phyloP scores from a whole-genome alignment of 805 yeast species.

The Candida railenensis region DNA sequence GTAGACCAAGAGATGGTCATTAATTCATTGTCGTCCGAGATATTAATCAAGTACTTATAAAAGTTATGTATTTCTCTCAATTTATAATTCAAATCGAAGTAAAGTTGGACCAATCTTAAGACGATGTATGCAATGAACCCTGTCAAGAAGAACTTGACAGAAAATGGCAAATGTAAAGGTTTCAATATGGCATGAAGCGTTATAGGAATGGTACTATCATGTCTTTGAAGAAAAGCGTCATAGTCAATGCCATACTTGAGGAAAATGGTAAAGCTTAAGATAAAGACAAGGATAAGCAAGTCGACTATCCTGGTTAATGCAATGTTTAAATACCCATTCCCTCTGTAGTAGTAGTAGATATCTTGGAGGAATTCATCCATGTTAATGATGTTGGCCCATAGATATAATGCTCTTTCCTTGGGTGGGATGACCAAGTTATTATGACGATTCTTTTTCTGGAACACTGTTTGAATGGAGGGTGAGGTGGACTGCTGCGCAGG shows the following conservation, averaged over 20 bases:
- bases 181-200: conserved; percentile 35
- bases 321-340: conserved; percentile 84
- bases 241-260: conserved; percentile 80
- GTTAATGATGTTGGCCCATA: conserved; percentile 95
- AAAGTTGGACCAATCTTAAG: conserved; percentile 53
- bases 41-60: conserved; percentile 66
- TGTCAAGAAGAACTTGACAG: conserved; percentile 61
- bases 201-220: conserved; percentile 20
- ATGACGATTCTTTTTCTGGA: conserved; percentile 10
- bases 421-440: conserved; percentile 35
- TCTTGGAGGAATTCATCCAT: conserved; percentile 84
- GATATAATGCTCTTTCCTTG: conserved; percentile 80
- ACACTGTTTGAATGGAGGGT: conserved; percentile 13
- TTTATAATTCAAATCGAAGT: conserved; percentile 58
- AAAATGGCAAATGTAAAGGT: conserved; percentile 45
- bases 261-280: conserved; percentile 75
- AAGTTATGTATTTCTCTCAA: conserved; percentile 75
- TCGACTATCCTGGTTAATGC: conserved; percentile 64
- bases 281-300: conserved; percentile 72
- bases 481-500: conserved; percentile 4
- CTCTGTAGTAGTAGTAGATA: conserved; percentile 78
- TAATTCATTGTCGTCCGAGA: conserved; percentile 71
- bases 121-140: conserved; percentile 54
- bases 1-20: conserved; percentile 94
- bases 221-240: conserved; percentile 23